These are phyloP conservation scores for Daedalea quercina DNA, from an alignment of 768 basidiomycete species.

Conservation along the genomic window DNA sequence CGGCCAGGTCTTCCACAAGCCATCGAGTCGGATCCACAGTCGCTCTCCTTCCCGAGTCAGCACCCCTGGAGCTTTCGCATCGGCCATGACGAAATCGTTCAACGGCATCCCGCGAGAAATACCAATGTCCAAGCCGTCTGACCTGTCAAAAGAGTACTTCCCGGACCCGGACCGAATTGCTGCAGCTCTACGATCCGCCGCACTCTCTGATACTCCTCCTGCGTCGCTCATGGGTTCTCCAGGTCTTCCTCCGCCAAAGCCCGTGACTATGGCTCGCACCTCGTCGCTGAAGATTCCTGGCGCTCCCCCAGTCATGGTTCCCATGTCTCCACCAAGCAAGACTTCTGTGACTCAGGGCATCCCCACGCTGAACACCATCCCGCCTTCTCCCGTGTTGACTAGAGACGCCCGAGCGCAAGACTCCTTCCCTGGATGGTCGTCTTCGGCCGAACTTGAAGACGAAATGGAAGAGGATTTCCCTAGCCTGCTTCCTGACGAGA, in stretches of 20 bases:
- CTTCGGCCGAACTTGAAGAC: conserved; percentile 3
- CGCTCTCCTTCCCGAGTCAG: conserved; percentile 14
- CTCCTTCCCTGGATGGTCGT: neutral
- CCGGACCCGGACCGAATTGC: conserved; percentile 9
- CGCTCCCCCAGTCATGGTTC: conserved; percentile 18
- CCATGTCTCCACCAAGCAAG: conserved; percentile 12
- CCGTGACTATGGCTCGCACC: conserved; percentile 2
- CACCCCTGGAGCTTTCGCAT: conserved; percentile 5
- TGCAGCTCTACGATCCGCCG: conserved; percentile 11
- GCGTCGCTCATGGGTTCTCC: neutral
- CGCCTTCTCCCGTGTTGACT: conserved; percentile 28
- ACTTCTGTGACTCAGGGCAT: conserved; percentile 14
- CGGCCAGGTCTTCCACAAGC: conserved; percentile 63
- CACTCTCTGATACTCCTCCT: neutral
- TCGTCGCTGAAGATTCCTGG: conserved; percentile 17
- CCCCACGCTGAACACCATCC: conserved; percentile 25
- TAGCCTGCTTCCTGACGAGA: conserved; percentile 52
- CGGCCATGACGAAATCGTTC: neutral
- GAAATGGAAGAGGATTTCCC: conserved; percentile 24
- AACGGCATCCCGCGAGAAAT: neutral
- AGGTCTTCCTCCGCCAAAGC: neutral
- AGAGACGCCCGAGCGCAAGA: neutral
- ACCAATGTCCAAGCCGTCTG: neutral
- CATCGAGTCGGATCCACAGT: conserved; percentile 33
- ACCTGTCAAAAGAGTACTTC: neutral